phyloP scores from a whole-genome alignment of 805 yeast species.

The Yamadazyma akitaensis region DNA sequence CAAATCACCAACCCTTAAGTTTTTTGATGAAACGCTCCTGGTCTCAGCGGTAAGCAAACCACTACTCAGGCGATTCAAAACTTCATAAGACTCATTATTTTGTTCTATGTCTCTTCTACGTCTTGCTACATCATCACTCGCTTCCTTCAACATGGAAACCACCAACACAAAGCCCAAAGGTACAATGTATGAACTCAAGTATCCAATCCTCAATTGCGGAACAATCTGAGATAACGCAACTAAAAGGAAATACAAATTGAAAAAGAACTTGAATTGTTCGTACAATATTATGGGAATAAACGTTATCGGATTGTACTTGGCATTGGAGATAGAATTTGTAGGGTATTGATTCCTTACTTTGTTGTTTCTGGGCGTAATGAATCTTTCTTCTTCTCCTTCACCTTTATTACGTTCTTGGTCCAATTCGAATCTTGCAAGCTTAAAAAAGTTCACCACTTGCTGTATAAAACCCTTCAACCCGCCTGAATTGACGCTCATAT shows the following conservation, averaged over 20 bases:
- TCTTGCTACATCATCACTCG: constrained; percentile 88
- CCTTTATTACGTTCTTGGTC: constrained; percentile 18
- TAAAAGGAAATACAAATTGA: constrained; percentile 83
- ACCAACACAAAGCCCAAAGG: constrained; percentile 90
- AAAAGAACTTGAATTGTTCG: constrained; percentile 96
- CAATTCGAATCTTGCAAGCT: constrained; percentile 25
- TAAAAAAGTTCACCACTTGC: constrained; percentile 18
- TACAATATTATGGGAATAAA: constrained; percentile 86
- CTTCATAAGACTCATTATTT: constrained; percentile 78
- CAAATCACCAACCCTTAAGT: constrained; percentile 81
- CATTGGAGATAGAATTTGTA: constrained; percentile 85
- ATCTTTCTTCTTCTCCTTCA: constrained; percentile 26
- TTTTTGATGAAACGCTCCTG: constrained; percentile 46
- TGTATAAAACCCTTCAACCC: constrained; percentile 10
- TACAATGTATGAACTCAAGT: constrained; percentile 85
- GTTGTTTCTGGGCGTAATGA: constrained; percentile 37
- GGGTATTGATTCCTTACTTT: constrained; percentile 35
- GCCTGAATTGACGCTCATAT: neutral
- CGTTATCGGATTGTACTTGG: constrained; percentile 85
- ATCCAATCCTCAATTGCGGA: constrained; percentile 89
- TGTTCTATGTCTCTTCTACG: constrained; percentile 88
- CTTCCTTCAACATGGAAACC: constrained; percentile 95
- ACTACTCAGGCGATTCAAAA: constrained; percentile 36
- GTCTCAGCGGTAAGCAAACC: constrained; percentile 21
- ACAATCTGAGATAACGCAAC: constrained; percentile 93